Evolutionary conservation across 768 basidiomycete species (phyloP), one percentile per base, ranked within the genome.

Genomic region (Pleurotus cornucopiae): DNA sequence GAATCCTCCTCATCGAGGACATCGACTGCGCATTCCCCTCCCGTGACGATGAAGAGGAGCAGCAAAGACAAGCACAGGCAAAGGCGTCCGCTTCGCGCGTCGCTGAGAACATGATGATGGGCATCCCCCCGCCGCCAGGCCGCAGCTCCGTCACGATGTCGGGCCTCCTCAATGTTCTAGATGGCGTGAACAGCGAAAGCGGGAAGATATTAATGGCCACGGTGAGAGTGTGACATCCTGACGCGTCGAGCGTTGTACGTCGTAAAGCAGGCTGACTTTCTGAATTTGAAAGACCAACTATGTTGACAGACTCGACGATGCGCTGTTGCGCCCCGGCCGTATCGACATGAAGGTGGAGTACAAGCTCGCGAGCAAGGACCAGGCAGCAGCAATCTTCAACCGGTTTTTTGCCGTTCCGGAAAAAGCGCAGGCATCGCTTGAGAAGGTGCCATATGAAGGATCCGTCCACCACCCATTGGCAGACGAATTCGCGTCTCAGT

Each of bases 171-270:
- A 85, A 85, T 61, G 78, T 82, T 4, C 67, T 84, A 18, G 83
- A 85, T 61, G 83, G 83, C 4, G 77, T 83, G 9, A 79, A 78
- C 2, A 81, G 81, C 62, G 81, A 84, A 58, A 83, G 83, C 62
- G 84, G 84, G 6, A 81, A 79, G 57, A 64, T 85, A 6, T 79
- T 83, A 60, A 84, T 85, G 53, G 81, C 82, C 0, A 85, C 84
- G 9, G 80, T 79, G 30, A 34, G 44, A 40, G 76, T 46, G 16
- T 6, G 12, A n/a, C 23, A 25, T 49, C 30, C 14, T 44, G 6
- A 14, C 11, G 26, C 26, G 1, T 37, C 6, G 26, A 37, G 6
- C 30, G 30, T 34, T 34, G 30, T 34, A 2, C 7, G 30, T 34
- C 30, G 30, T 34, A 34, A 34, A 34, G 9, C 9, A 11, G 30